Percentiles rank a stretch among this genome's conserved stretches.
Evolutionary conservation across 2,329 filamentous ascomycete genomes (phyloP).

Genomic region (Parastagonospora nodorum): DNA sequence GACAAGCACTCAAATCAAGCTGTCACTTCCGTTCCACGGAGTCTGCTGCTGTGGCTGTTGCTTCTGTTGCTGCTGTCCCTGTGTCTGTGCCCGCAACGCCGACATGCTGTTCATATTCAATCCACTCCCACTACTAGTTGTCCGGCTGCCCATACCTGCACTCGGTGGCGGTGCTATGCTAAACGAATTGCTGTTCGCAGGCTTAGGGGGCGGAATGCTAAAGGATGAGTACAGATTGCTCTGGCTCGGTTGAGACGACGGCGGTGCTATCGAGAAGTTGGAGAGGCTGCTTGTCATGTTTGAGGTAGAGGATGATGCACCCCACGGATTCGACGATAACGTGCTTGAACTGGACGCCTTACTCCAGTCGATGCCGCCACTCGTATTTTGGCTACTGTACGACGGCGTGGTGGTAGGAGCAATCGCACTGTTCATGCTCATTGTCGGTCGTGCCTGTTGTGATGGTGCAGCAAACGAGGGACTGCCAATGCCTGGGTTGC

Average conservation of each 20-base stretch:
- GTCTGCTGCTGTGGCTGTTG: constrained; percentile 20
- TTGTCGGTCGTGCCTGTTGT: constrained; percentile 42
- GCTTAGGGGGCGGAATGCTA: constrained; percentile 46
- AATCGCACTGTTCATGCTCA: constrained; percentile 42
- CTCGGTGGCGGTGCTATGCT: constrained; percentile 36
- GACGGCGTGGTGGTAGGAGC: constrained; percentile 31
- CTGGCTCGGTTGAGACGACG: constrained; percentile 22
- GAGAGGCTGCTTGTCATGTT: constrained; percentile 30
- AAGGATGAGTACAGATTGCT: constrained; percentile 42
- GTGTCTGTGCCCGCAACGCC: constrained; percentile 30
- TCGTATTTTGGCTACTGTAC: constrained; percentile 26
- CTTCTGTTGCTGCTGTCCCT: constrained; percentile 26
- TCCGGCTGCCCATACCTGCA: constrained; percentile 17
- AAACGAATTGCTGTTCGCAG: constrained; percentile 20
- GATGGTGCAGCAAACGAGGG: constrained; percentile 45
- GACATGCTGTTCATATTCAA: constrained; percentile 36
- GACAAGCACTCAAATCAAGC: constrained; percentile 29
- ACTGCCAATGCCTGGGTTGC: constrained; percentile 41
- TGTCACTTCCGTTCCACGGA: constrained; percentile 31
- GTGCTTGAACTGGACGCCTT: constrained; percentile 24
- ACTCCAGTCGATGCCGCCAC: constrained; percentile 35
- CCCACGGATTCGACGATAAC: constrained; percentile 31
- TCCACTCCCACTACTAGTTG: constrained; percentile 29
- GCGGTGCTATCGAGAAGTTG: constrained; percentile 60
- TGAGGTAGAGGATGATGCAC: constrained; percentile 17